Conservation (phyloP, 345 rosid genomes). For the Aegle marmelos region DNA sequence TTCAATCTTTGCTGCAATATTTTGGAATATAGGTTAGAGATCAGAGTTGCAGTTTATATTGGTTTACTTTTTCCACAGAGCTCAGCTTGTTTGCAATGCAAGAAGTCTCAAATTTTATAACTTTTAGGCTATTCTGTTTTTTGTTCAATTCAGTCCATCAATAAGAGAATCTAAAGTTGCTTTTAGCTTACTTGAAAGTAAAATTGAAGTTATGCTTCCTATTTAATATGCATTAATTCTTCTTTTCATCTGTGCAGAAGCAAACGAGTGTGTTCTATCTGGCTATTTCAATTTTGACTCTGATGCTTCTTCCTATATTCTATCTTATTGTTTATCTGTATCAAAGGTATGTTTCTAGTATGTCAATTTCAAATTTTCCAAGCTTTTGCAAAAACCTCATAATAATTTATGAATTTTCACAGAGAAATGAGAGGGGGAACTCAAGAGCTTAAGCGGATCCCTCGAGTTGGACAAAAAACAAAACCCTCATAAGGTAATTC, state of each 20-base stretch:
- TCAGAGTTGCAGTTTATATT: background rate
- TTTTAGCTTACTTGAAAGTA: background rate
- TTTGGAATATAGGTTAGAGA: conserved; percentile 1
- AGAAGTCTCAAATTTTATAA: background rate
- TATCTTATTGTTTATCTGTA: conserved; percentile 70
- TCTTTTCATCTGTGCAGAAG: conserved; percentile 52
- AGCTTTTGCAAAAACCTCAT: conserved; percentile 15
- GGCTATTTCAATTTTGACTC: conserved; percentile 67
- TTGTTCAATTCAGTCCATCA: background rate
- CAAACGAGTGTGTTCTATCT: conserved; percentile 61
- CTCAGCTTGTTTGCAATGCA: background rate
- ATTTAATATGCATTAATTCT: background rate
- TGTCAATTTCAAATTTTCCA: background rate
- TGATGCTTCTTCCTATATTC: conserved; percentile 90
- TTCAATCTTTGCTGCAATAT: conserved; percentile 4
- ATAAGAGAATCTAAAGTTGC: background rate
- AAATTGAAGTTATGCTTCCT: background rate
- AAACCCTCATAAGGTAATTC: conserved; percentile 49
- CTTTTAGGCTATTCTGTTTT: background rate
- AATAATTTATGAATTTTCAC: conserved; percentile 11
- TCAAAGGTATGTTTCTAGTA: conserved; percentile 52
- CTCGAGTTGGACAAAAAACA: conserved; percentile 46
- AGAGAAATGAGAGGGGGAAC: conserved; percentile 75
- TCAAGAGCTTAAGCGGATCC: conserved; percentile 76
- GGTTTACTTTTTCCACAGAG: background rate